Evolutionary conservation across 495 filamentous ascomycete species (phyloP), one percentile per base, ranked within the genome.

Genomic region (Hypoxylon rickii): DNA sequence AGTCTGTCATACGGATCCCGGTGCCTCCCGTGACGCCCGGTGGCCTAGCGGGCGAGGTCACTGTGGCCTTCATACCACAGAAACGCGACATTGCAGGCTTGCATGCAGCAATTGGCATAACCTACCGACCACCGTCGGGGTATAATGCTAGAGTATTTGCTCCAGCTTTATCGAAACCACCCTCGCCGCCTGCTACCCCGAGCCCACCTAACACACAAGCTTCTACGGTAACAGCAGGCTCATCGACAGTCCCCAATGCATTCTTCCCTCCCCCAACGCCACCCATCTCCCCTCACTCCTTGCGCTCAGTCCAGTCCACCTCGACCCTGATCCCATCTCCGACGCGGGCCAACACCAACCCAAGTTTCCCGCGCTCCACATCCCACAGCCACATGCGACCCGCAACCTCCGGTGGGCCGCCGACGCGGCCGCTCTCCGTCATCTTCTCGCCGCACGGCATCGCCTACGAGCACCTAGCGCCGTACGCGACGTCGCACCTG

Each of bases 31-130:
- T 76, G 11, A 63, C 70, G 3, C 71, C 70, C 7, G 69, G 64
- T 22, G 80, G 81, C 7, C 58, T 69, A 31, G 70, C 71, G 21
- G 87, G 87, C 13, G 85, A 84, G 70, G 80, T 86, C 7, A 88
- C 85, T 12, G 74, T 90, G 7, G 77, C 85, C 3, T 84, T 81
- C 58, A 77, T 90, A 21, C 74, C 83, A 2, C 80, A 85, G 29
- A 83, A 80, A 63, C 61, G 75, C 36, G 86, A 90, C 62, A 42
- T 87, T 2, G 77, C 79, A 0, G 79, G 81, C 16, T 58, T 89
- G 1, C 86, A 89, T 61, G 80, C 78, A 7, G 87, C 86, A 3
- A 76, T 90, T 38, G 85, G 84, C 26, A 87, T 90, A 20, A 90
- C 86, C 1, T 89, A 89, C 63, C 76, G 79, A 17, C 76, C 86